A percentile compares a stretch with the other conserved stretches of the same genome.
phyloP scores from a whole-genome alignment of 2,329 filamentous ascomycete species.

The Ophiostoma triangulosporum region DNA sequence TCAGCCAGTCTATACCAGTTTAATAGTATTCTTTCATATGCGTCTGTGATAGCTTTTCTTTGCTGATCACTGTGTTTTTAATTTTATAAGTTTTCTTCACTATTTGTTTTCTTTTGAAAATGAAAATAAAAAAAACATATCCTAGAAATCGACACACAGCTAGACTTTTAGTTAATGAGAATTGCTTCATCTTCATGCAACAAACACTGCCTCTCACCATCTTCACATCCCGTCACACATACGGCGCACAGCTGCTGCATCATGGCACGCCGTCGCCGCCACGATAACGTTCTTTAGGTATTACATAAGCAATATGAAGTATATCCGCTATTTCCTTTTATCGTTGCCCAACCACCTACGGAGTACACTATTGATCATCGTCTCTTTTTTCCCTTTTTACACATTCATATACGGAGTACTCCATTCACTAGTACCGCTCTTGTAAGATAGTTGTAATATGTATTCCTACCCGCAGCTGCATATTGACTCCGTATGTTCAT shows the following conservation, averaged over 20 bases:
- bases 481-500: neutral
- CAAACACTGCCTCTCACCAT: neutral
- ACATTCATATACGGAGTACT: neutral
- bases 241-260: neutral
- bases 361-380: no score
- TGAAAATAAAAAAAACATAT: no score
- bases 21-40: neutral
- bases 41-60: neutral
- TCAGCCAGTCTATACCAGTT: neutral
- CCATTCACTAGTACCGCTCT: no score
- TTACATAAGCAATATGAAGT: neutral
- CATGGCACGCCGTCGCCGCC: no score
- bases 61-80: neutral
- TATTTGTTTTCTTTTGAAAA: no score
- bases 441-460: no score
- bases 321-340: no score
- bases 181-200: neutral
- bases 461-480: no score
- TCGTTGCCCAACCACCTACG: neutral
- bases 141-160: no score
- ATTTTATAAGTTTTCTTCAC: neutral
- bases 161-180: no score
- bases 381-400: neutral
- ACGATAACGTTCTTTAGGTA: neutral
- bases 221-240: neutral